A percentile compares a stretch with the other conserved stretches of the same genome.
phyloP scores from a whole-genome alignment of 1,139 yeast species.

The Komagataea norvegica region DNA sequence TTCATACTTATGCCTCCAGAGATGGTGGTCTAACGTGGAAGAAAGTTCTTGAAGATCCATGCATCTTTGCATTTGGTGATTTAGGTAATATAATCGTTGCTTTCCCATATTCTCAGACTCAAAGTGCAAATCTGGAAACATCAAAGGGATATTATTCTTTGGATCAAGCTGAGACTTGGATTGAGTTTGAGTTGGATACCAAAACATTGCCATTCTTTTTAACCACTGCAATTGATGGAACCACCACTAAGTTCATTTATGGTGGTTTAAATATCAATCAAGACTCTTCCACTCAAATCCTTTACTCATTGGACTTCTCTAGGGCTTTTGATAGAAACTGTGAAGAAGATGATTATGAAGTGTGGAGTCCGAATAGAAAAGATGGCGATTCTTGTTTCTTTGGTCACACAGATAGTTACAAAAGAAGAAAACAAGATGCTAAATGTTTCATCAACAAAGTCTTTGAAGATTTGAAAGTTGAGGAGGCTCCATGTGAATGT shows the following conservation, averaged over 20 bases:
- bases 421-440: slow-evolving; percentile 64
- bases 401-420: slow-evolving; percentile 68
- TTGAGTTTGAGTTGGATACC: slow-evolving; percentile 43
- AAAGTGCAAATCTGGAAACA: slow-evolving; percentile 27
- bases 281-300: slow-evolving; percentile 12
- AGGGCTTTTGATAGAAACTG: slow-evolving; percentile 56
- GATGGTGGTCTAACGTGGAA: slow-evolving; percentile 80
- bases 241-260: slow-evolving; percentile 57
- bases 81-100: slow-evolving; percentile 74
- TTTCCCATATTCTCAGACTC: slow-evolving; percentile 36
- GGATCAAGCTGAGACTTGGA: slow-evolving; percentile 75
- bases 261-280: slow-evolving; percentile 39
- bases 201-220: slow-evolving; percentile 43
- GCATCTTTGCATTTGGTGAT: slow-evolving; percentile 67
- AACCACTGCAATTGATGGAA: slow-evolving; percentile 69
- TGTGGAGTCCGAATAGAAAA: slow-evolving; percentile 52
- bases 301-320: slow-evolving; percentile 53
- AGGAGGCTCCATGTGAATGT: slow-evolving; percentile 64
- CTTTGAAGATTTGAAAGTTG: slow-evolving; percentile 53
- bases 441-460: slow-evolving; percentile 62
- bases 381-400: slow-evolving; percentile 53
- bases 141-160: slow-evolving; percentile 49
- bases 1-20: slow-evolving; percentile 59
- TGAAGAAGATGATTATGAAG: slow-evolving; percentile 56
- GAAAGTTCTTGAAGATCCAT: slow-evolving; percentile 49